Percentiles rank a stretch among this genome's conserved stretches.
Evolutionary conservation across 495 filamentous ascomycete genomes (phyloP).

Genomic region (Terfezia claveryi): DNA sequence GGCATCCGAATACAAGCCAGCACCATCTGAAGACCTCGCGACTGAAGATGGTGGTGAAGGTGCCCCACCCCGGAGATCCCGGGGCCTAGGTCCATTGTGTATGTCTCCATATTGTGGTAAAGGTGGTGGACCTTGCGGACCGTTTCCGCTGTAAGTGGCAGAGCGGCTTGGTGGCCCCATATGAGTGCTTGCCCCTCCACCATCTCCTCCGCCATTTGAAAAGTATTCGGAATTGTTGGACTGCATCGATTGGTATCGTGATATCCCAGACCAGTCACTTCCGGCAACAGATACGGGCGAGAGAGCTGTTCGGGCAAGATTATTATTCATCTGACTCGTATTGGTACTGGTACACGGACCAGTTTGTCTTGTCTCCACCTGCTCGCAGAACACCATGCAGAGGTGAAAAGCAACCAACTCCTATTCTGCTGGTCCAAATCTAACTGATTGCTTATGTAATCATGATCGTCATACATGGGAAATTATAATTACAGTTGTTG

Average conservation of each 20-base stretch:
- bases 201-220: slow-evolving; percentile 10
- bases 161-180: slow-evolving; percentile 24
- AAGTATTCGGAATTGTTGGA: slow-evolving; percentile 29
- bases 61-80: slow-evolving; percentile 24
- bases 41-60: slow-evolving; percentile 76
- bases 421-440: no score
- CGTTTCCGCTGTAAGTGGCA: slow-evolving; percentile 1
- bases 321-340: background rate
- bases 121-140: background rate
- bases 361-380: no score
- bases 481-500: no score
- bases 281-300: slow-evolving; percentile 24
- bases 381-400: no score
- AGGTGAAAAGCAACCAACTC: no score
- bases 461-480: no score
- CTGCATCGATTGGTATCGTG: slow-evolving; percentile 42
- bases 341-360: no score
- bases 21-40: slow-evolving; percentile 56
- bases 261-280: slow-evolving; percentile 72
- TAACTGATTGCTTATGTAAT: no score
- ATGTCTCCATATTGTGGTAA: background rate
- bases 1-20: slow-evolving; percentile 29
- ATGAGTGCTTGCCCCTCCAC: slow-evolving; percentile 20
- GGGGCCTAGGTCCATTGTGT: slow-evolving; percentile 19
- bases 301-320: slow-evolving; percentile 13